A percentile compares a stretch with the other conserved stretches of the same genome.
Conservation (phyloP, 768 basidiomycete genomes). For the Leucocoprinus sp. region DNA sequence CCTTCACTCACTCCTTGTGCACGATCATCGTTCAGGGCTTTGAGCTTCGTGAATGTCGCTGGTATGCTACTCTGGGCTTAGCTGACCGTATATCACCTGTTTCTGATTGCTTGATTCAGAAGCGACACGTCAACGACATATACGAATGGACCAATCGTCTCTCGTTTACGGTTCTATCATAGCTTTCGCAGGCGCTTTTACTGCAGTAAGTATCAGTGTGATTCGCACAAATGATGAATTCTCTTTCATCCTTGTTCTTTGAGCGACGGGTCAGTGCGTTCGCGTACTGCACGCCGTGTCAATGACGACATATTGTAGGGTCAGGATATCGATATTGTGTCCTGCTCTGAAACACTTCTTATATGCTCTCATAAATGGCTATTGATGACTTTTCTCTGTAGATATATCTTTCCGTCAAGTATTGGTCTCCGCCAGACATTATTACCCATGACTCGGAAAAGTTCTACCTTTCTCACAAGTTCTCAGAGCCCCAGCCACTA, state of each 20-base stretch:
- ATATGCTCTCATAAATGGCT: not conserved
- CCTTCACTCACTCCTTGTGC: not conserved
- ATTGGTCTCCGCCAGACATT: constrained; percentile 69
- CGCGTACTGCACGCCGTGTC: constrained; percentile 42
- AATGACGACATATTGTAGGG: constrained; percentile 53
- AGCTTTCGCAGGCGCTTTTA: constrained; percentile 22
- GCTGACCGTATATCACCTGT: not conserved
- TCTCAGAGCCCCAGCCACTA: constrained; percentile 45
- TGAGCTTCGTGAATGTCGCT: constrained; percentile 1
- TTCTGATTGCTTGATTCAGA: not conserved
- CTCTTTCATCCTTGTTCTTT: constrained; percentile 91
- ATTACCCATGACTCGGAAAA: constrained; percentile 58
- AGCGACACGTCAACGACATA: constrained; percentile 9
- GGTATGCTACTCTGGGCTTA: not conserved
- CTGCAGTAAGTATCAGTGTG: constrained; percentile 27
- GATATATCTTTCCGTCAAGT: constrained; percentile 62
- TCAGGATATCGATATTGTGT: constrained; percentile 32
- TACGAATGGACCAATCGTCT: constrained; percentile 12
- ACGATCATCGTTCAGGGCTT: not conserved
- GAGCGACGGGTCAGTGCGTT: constrained; percentile 52
- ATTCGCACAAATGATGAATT: constrained; percentile 40
- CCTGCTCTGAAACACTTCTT: constrained; percentile 29
- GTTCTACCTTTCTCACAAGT: constrained; percentile 52
- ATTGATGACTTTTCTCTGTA: constrained; percentile 24
- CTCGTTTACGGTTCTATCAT: constrained; percentile 30